Conservation (phyloP, 306 rosid species). For the Vigna unguiculata region DNA sequence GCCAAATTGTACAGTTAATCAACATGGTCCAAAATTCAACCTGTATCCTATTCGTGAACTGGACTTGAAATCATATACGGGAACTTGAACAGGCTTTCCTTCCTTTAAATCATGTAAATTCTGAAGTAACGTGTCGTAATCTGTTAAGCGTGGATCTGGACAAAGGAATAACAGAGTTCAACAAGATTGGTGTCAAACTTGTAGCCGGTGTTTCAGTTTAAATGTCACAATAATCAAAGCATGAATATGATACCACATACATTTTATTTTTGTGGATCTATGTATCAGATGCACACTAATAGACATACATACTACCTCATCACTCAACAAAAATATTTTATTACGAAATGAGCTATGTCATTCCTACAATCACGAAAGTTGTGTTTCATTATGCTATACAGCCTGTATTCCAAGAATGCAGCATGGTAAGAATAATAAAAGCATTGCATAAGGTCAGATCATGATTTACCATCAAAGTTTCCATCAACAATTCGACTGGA, state of each 20-base stretch:
- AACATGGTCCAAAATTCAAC: conserved; percentile 52
- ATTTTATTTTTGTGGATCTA: conserved; percentile 30
- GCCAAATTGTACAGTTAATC: conserved; percentile 38
- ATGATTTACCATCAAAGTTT: conserved; percentile 84
- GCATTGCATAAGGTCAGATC: conserved; percentile 37
- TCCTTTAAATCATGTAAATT: conserved; percentile 87
- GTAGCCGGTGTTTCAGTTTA: conserved; percentile 24
- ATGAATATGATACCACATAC: conserved; percentile 32
- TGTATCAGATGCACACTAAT: conserved; percentile 9
- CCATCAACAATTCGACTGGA: conserved; percentile 98
- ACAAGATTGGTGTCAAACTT: conserved; percentile 33
- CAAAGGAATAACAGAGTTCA: conserved; percentile 40
- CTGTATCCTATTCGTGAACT: conserved; percentile 96
- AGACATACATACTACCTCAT: conserved; percentile 6
- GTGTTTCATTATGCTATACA: conserved; percentile 25
- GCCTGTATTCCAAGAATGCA: conserved; percentile 25
- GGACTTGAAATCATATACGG: conserved; percentile 95
- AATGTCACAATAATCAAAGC: conserved; percentile 37
- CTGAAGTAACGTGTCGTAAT: conserved; percentile 89
- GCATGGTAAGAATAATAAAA: conserved; percentile 36
- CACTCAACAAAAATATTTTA: not conserved
- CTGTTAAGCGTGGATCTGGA: conserved; percentile 99
- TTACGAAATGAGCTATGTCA: conserved; percentile 25
- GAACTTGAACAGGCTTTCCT: conserved; percentile 84
- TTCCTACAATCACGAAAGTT: conserved; percentile 15